These are phyloP conservation scores for Citrus cavaleriei DNA, from an alignment of 345 rosid species.

Conservation along the genomic window DNA sequence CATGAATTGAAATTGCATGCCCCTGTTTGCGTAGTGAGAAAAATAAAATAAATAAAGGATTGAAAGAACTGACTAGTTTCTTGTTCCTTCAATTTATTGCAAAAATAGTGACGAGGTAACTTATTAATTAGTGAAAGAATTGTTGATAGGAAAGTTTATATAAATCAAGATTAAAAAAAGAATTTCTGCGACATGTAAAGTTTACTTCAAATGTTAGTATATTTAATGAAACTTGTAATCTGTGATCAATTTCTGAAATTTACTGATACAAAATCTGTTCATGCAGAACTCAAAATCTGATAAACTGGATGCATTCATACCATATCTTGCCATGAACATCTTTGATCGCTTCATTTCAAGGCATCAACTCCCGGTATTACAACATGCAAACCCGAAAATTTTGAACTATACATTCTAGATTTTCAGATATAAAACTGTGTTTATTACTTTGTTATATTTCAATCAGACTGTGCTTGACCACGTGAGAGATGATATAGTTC, in stretches of 20 bases:
- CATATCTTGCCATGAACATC: constrained; percentile 6
- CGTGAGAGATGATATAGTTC: not conserved
- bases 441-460: not conserved
- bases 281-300: not conserved
- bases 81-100: no score
- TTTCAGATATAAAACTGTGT: not conserved
- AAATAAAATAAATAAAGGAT: not conserved
- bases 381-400: not conserved
- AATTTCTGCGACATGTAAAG: no score
- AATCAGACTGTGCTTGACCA: not conserved
- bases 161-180: no score
- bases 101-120: no score
- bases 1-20: not conserved
- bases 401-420: not conserved
- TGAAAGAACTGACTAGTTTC: not conserved
- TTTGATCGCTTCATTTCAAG: constrained; percentile 8
- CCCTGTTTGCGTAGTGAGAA: not conserved
- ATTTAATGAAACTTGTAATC: no score
- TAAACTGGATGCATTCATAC: not conserved
- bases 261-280: not conserved
- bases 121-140: not conserved
- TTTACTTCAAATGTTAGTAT: no score
- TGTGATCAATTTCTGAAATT: not conserved
- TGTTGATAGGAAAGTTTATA: not conserved
- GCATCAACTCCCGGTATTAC: constrained; percentile 5